Base-by-base conservation (phyloP, 78 protist genomes). In the Bodo saltans region DNA sequence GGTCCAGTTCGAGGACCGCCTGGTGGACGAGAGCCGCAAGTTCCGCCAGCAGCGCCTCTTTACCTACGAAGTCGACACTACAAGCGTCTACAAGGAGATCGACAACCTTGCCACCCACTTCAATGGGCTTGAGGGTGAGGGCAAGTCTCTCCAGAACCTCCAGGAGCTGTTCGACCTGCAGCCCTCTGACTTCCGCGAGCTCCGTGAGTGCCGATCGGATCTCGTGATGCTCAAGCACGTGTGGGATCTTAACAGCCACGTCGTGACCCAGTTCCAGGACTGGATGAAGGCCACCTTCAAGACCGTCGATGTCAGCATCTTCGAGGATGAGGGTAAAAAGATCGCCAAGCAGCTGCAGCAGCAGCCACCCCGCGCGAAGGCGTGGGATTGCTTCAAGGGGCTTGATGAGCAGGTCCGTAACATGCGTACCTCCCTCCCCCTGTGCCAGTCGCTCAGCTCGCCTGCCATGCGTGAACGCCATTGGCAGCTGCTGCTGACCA, bases 391-490 rank as follows among this genome's bases (percentile, higher is more conserved):
- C 37, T 84, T 37, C 87, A 79, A 11, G 2, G 87, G 87, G 28
- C 74, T 84, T 1, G 81, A 78, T 34, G 60, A 86, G 68, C 71
- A 60, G 60, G 87, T 71, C 47, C 37, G 60, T 76, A 3, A 89
- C 68, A 76, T 93, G 90, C 27, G 67, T 27, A 69, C 87, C 23
- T 30, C 90, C 33, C 88, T 95, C 37, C 95, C 94, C 29, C 75
- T 92, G 34, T 85, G 93, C 25, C 28, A 70, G 30, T 91, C 88
- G 42, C 88, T 95, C 72, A 90, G 88, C 29, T 38, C 39, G 30
- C 92, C 88, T 3, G 88, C 95, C 39, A 90, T 95, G 90, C 83
- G 94, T 33, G 91, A 91, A 3, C 86, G 96, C 41, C 98, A 95
- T 78, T 95, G 98, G 98, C 52, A 1, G 35, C 60, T 27, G 27